These are phyloP conservation scores for Sphaerulina vaccinii DNA, from an alignment of 2,329 filamentous ascomycete species.

Conservation along the genomic window DNA sequence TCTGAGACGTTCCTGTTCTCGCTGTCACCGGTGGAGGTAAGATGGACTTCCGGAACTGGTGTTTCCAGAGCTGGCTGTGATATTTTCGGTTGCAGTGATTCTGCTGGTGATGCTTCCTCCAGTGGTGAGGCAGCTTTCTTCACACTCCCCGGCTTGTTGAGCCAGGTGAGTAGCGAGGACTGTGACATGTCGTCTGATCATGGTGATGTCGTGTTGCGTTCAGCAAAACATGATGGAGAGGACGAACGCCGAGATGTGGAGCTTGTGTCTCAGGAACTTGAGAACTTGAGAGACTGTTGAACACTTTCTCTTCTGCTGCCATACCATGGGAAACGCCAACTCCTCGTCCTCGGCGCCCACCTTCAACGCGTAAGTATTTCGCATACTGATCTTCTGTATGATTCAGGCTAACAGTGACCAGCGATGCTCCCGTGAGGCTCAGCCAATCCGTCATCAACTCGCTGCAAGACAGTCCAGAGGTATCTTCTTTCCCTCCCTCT, in stretches of 20 bases:
- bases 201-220: too few relatives aligned
- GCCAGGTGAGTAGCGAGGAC: constrained; percentile 49
- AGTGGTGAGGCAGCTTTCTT: not conserved
- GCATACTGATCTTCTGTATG: not conserved
- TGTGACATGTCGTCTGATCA: constrained; percentile 41
- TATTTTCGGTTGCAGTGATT: constrained; percentile 1
- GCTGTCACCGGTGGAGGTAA: not conserved
- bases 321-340: constrained; percentile 59
- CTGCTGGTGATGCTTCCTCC: constrained; percentile 7
- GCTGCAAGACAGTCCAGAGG: constrained; percentile 82
- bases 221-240: not conserved
- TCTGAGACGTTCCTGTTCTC: not conserved
- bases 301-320: not conserved
- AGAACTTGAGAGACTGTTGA: too few relatives aligned
- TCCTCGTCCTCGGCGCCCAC: constrained; percentile 58
- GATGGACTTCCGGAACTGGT: not conserved
- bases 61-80: not conserved
- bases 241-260: not conserved
- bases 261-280: too few relatives aligned
- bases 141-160: constrained; percentile 43
- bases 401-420: constrained; percentile 35
- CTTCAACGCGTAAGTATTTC: constrained; percentile 58
- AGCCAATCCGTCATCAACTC: constrained; percentile 80
- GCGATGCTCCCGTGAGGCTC: constrained; percentile 65
- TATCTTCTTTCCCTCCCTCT: too few relatives aligned